phyloP scores from a whole-genome alignment of 192 early-diverging fungal genomes.

The Backusella liffmaniae region DNA sequence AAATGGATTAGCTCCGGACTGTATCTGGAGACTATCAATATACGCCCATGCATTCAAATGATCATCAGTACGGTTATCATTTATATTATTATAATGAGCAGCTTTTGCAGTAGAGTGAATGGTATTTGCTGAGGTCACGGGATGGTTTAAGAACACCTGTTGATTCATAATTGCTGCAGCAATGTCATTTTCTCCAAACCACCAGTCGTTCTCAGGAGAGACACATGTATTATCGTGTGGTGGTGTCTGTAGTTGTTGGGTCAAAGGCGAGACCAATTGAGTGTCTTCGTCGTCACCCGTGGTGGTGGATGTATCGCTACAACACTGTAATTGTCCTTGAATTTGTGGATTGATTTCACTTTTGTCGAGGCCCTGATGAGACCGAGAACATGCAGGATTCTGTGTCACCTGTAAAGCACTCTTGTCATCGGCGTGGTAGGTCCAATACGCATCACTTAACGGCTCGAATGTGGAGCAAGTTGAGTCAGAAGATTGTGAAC shows the following conservation, averaged over 20 bases:
- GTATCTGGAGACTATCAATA: constrained; percentile 16
- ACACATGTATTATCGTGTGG: constrained; percentile 1
- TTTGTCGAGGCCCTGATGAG: background rate
- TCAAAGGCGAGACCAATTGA: background rate
- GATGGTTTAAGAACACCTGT: constrained; percentile 4
- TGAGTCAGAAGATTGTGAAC: constrained; percentile 9
- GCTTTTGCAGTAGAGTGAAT: background rate
- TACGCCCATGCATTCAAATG: constrained; percentile 11
- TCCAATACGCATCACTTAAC: background rate
- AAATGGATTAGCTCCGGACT: background rate
- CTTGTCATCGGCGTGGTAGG: background rate
- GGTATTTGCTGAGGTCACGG: background rate
- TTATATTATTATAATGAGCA: background rate
- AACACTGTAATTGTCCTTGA: background rate
- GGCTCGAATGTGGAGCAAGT: background rate
- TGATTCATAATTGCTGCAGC: background rate
- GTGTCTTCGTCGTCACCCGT: background rate
- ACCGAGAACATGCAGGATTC: background rate
- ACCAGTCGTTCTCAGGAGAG: constrained; percentile 3
- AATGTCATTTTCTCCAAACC: constrained; percentile 6
- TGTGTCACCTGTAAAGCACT: background rate
- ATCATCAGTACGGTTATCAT: background rate
- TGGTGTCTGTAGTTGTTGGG: background rate
- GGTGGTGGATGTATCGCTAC: background rate
- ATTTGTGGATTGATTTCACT: background rate